Base-by-base conservation (phyloP, 495 filamentous ascomycete genomes). In the Peziza echinospora region DNA sequence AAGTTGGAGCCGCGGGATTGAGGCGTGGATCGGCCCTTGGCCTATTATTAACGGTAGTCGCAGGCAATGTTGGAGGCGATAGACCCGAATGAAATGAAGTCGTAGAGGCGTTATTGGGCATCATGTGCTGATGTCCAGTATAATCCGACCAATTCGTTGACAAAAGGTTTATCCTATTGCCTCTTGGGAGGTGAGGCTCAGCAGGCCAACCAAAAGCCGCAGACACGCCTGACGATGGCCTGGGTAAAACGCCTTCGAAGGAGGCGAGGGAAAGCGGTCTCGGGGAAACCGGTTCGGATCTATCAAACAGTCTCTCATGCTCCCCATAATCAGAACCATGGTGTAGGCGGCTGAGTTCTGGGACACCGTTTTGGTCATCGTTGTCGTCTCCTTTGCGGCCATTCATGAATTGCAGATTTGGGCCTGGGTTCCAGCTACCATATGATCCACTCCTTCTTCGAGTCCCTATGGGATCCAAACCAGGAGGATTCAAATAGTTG, bases 261-360 rank as follows among this genome's bases (percentile, higher is more conserved):
- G 82, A 86, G 6, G 81, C 77, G 23, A 80, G 82, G 11, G 83
- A 87, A 2, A 77, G 71, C 21, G 83, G 82, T 22, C 83, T 67
- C 2, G 81, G 79, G 26, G 80, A 84, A 44, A 78, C 67, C 11
- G 77, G 71, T 42, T 77, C 73, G 16, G 77, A 66, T 21, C 73
- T 68, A 23, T 75, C 70, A 13, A 71, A 62, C 21, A 71, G 63
- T 16, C 47, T 77, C 30, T 37, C 30, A 4, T 37, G 30, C 19
- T 17, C 3, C 13, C 13, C 13, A 6, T 37, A 37, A 13, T 37
- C 30, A n/a, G n/a, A n/a, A n/a, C n/a, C n/a, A 37, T 37, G 30
- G 19, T 37, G 30, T 2, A 37, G 0, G 6, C 6, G 30, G 30
- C 13, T 78, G 75, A 6, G 49, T 50, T 10, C 47, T 28, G 2